Evolutionary conservation across 805 yeast species (phyloP), one percentile per base, ranked within the genome.

Genomic region (Ogataea siamensis): DNA sequence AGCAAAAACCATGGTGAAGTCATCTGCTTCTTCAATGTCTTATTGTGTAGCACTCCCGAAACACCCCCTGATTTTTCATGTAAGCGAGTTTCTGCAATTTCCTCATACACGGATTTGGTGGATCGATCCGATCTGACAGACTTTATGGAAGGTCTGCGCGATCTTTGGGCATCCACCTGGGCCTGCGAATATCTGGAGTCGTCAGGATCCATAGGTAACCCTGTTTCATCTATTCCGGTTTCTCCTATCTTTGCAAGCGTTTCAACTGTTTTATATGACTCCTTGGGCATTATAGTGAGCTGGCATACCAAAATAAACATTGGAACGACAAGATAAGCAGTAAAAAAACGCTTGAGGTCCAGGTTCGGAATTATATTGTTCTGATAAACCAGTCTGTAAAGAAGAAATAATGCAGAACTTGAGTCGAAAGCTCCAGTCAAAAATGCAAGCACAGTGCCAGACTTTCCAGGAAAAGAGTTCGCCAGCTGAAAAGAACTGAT

Each of bases 381-480:
- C 46, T 76, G 78, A 60, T 84, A 88, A 9, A 74, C 53, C 12
- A 87, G 43, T 50, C 95, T 67, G 65, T 88, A 91, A 8, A 75
- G 50, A 50, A 87, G 67, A 55, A 89, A 89, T 32, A 89, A 71
- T 0, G 95, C 96, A n/a, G 94, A 79, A 2, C 95, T 85, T 0
- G 95, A 73, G 60, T 91, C 97, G 56, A 89, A 88, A 0, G 96
- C 88, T n/a, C 97, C 97, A 0, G 96, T 87, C 34, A 89, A 64
- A 12, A 87, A 62, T 0, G 96, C 95, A 48, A 88, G 64, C 14
- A 88, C 70, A 31, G 85, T 71, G 0, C 96, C 96, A 4, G 95
- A 83, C 51, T 76, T 77, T 28, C 75, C 74, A 2, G 96, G 96
- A 63, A 88, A 86, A 18, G 85, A 74, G 57, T 88, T 89, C 5